Evolutionary conservation across 208 protist species (phyloP), one percentile per base, ranked within the genome.

Genomic region (Balamuthia mandrillaris): DNA sequence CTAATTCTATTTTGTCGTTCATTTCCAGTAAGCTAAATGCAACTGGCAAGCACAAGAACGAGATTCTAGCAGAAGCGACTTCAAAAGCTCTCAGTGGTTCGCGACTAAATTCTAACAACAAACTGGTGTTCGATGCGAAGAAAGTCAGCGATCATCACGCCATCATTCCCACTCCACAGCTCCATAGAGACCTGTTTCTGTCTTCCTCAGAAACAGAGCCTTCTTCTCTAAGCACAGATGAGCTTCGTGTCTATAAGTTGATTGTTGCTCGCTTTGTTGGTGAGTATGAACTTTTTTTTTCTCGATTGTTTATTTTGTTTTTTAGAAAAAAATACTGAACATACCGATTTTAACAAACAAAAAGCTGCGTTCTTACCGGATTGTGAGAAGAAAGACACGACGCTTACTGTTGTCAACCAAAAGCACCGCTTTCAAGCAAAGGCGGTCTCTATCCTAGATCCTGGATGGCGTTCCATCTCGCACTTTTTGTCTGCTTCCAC

Each of bases 131-230:
- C 70, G 77, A 52, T 51, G 51, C 42, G 42, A 31, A n/a, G 41
- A 83, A 84, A 58, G 77, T 84, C 6, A 60, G 42, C 27, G 77
- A 84, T 42, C 77, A 84, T 29, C 60, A 84, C 31, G 77, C 77
- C 35, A 84, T 84, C 56, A 84, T 84, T 29, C 77, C 77, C 27
- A 84, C 77, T 6, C 65, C 77, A 27, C 39, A 56, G 5, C 29
- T n/a, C n/a, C n/a, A n/a, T n/a, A n/a, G n/a, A n/a, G n/a, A n/a
- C n/a, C n/a, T n/a, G n/a, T n/a, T n/a, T n/a, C n/a, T n/a, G n/a
- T n/a, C n/a, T n/a, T 70, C 12, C 77, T 58, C 27, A 45, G 42
- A 21, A 47, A 84, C 21, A 68, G 70, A 42, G 27, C 77, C 16
- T 42, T 84, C 12, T 1, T 47, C 45, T 24, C 56, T 84, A 16